These are phyloP conservation scores for Elsinoe australis DNA, from an alignment of 2,329 filamentous ascomycete genomes.

Conservation along the genomic window DNA sequence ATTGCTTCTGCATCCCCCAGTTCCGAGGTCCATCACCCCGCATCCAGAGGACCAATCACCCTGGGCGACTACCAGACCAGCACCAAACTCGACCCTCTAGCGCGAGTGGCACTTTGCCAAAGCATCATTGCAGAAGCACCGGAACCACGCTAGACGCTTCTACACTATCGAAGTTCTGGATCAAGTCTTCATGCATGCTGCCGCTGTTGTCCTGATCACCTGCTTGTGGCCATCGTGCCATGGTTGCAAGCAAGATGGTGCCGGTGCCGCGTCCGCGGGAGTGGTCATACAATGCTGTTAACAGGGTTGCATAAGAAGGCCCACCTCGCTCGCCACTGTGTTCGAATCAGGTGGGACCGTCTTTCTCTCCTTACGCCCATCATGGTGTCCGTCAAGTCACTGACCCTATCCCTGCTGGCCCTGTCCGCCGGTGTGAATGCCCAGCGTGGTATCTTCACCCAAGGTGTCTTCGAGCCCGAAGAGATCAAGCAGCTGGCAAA, in stretches of 20 bases:
- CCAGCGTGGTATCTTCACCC: constrained; percentile 15
- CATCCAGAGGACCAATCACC: constrained; percentile 1
- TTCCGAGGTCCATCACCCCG: constrained; percentile 5
- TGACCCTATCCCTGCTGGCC: neutral
- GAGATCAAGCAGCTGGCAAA: constrained; percentile 1
- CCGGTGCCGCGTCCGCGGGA: neutral
- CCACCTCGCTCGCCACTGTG: neutral
- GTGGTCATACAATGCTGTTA: too few relatives aligned
- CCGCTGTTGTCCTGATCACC: constrained; percentile 2
- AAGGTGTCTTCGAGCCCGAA: constrained; percentile 13
- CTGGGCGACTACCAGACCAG: neutral
- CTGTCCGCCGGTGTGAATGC: constrained; percentile 8
- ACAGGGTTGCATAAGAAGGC: neutral
- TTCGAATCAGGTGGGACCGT: neutral
- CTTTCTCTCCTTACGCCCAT: neutral
- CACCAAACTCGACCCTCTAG: neutral
- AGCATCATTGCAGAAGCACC: neutral
- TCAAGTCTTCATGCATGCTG: neutral
- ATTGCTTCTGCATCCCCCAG: constrained; percentile 3
- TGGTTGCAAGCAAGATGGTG: neutral
- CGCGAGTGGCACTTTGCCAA: neutral
- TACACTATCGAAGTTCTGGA: neutral
- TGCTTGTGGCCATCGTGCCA: neutral
- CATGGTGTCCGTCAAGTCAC: constrained; percentile 11
- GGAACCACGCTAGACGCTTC: neutral